These are phyloP conservation scores for Aspergillus sp. DNA, from an alignment of 2,329 filamentous ascomycete species.

Conservation along the genomic window DNA sequence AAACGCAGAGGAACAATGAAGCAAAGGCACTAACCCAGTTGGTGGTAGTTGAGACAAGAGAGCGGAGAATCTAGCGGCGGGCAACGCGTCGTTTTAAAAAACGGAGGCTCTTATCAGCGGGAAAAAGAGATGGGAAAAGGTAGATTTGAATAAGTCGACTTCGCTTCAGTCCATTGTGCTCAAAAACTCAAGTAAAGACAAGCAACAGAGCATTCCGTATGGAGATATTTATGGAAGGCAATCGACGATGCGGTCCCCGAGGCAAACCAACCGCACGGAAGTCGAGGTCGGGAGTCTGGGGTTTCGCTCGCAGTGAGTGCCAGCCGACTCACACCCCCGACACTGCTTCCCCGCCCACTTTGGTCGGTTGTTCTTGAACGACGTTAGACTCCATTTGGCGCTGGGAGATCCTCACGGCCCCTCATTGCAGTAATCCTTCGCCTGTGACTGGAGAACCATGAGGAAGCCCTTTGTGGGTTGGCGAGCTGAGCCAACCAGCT, in stretches of 20 bases:
- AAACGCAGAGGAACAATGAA: not conserved
- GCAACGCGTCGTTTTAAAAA: not conserved
- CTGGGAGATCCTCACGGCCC: not conserved
- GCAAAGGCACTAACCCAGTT: conserved; percentile 10
- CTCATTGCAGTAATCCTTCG: not conserved
- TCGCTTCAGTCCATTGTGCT: conserved; percentile 6
- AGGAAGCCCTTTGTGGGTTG: not conserved
- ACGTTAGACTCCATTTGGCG: not conserved
- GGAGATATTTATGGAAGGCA: conserved; percentile 16
- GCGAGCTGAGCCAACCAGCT: not conserved
- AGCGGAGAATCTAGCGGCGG: not conserved
- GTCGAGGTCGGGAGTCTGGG: conserved; percentile 24
- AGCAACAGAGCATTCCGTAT: not conserved
- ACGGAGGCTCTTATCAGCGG: not conserved
- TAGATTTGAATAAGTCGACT: not conserved
- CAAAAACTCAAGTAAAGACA: not conserved
- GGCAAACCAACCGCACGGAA: conserved; percentile 22
- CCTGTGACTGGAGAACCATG: conserved; percentile 4
- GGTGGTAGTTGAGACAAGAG: not conserved
- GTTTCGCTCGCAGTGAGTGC: not conserved
- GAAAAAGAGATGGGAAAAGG: not conserved
- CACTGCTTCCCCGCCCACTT: conserved; percentile 1
- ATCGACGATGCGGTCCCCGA: conserved; percentile 18
- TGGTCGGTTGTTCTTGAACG: conserved; percentile 11
- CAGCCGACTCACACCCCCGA: conserved; percentile 21